A percentile compares a stretch with the other conserved stretches of the same genome.
phyloP scores from a whole-genome alignment of 345 rosid genomes.

The Eucalyptus shirleyi region DNA sequence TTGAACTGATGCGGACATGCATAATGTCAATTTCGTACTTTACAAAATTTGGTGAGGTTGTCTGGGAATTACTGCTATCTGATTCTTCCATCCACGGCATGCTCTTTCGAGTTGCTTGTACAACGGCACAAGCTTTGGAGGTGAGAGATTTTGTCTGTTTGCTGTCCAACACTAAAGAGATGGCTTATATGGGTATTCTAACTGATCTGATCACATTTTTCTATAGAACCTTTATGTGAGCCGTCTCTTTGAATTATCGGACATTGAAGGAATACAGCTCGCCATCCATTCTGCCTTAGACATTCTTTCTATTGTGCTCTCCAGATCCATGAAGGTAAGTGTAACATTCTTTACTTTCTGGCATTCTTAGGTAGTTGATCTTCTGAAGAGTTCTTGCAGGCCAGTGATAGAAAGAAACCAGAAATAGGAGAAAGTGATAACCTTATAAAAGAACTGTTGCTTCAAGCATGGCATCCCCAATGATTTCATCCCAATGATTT shows the following conservation, averaged over 20 bases:
- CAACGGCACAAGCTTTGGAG: slow-evolving; percentile 65
- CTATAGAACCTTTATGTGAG: slow-evolving; percentile 58
- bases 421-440: neutral
- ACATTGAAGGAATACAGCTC: slow-evolving; percentile 77
- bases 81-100: slow-evolving; percentile 74
- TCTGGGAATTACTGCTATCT: slow-evolving; percentile 52
- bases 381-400: neutral
- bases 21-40: slow-evolving; percentile 29
- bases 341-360: neutral
- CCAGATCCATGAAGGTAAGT: slow-evolving; percentile 54
- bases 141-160: slow-evolving; percentile 24
- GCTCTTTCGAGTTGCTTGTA: slow-evolving; percentile 65
- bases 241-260: slow-evolving; percentile 50
- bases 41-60: slow-evolving; percentile 37
- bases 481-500: neutral
- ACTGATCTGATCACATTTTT: neutral
- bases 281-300: slow-evolving; percentile 73
- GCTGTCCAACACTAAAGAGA: neutral
- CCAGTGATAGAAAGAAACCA: neutral
- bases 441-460: neutral
- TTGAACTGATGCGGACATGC: slow-evolving; percentile 68
- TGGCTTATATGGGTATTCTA: neutral
- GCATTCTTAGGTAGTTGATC: neutral
- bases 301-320: slow-evolving; percentile 39
- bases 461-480: neutral